Conservation (phyloP, 2,329 filamentous ascomycete genomes). For the Xylaria sp. region DNA sequence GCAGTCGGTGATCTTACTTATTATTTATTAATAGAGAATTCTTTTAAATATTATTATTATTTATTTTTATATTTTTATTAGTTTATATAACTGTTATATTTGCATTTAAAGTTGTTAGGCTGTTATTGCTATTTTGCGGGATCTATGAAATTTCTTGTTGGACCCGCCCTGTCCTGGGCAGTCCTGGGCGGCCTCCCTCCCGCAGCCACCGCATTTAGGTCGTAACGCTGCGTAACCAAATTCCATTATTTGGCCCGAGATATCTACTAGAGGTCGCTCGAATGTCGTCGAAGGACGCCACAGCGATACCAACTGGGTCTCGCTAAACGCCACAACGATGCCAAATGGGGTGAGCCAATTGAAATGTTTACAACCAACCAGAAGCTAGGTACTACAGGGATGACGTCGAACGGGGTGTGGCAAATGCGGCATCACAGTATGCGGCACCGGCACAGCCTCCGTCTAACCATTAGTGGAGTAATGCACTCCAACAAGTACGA, state of each 20-base stretch:
- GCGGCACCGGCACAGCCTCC: no score
- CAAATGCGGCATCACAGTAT: not conserved
- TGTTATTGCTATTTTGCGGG: not conserved
- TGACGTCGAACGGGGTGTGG: not conserved
- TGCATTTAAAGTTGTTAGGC: no score
- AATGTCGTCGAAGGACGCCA: slow-evolving; percentile 15
- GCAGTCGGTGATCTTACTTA: no score
- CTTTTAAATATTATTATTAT: no score
- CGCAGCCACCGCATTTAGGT: not conserved
- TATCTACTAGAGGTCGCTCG: slow-evolving; percentile 1
- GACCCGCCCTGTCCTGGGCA: no score
- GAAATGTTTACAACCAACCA: not conserved
- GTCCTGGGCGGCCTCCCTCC: not conserved
- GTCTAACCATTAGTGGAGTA: no score
- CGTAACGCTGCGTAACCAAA: not conserved
- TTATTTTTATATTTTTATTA: no score
- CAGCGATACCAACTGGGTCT: not conserved
- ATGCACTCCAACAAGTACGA: no score
- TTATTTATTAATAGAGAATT: no score
- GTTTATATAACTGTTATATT: no score
- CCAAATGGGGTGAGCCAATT: not conserved
- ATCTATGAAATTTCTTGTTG: no score
- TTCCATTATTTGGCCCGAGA: not conserved
- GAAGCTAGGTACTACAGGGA: not conserved
- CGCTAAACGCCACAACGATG: not conserved